Evolutionary conservation across 2,329 filamentous ascomycete genomes (phyloP), one percentile per base, ranked within the genome.

Genomic region (Aspergillus aculeatus): DNA sequence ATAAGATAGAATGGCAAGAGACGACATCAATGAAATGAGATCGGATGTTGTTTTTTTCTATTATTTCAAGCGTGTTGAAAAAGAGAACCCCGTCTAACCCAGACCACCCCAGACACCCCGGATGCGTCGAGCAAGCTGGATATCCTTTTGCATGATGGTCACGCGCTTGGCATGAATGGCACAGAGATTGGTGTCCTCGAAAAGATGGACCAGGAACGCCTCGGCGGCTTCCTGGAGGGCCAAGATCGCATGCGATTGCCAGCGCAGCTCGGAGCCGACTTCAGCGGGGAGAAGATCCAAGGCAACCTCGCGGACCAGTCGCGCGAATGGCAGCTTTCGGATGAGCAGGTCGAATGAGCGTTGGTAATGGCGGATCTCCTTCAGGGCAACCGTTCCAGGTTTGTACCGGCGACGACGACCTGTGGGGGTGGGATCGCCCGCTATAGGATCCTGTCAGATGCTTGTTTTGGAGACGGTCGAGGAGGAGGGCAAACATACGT

Each of bases 81-180:
- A 56, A 23, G 47, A 48, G n/a, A 57, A 47, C 35, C 21, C 14
- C 29, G 19, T 53, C 77, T 78, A 84, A 78, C 77, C 89, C 78
- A 79, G 82, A 68, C 89, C 89, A 50, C 87, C 90, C 89, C 89
- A 93, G 50, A 88, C 84, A 12, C 90, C 90, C 54, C 90, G 83
- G 78, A 94, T 92, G 66, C 90, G 81, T 70, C 90, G 82, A 21
- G 94, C 94, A 62, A 98, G 84, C 79, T 97, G 94, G 69, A 99
- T 96, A 77, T 98, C 95, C 80, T 96, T 96, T 78, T 95, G 92
- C 91, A 96, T 94, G 69, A 97, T 96, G 44, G 94, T 98, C 56
- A 98, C 92, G 74, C 94, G 85, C 81, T 96, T 97, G 63, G 94
- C 95, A 78, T 98, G 94, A 69, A 98, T 93, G 64, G 94, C 95